phyloP scores from a whole-genome alignment of 495 filamentous ascomycete species.

The Sporormia fimetaria region DNA sequence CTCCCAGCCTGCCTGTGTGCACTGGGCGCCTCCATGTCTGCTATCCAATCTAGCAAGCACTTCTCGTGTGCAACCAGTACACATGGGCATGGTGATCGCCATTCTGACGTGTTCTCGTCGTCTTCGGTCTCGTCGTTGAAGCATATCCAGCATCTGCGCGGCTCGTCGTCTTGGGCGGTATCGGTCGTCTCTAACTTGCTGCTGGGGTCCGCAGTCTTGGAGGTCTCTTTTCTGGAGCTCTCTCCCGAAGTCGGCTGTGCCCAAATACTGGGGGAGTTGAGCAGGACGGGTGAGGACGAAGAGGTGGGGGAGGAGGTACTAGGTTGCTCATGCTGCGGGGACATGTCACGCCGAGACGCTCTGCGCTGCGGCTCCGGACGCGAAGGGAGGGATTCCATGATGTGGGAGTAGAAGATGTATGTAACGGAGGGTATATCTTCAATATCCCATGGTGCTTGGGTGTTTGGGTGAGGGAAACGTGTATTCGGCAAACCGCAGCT shows the following conservation, averaged over 20 bases:
- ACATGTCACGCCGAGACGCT: constrained; percentile 6
- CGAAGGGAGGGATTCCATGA: constrained; percentile 27
- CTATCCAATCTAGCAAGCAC: constrained; percentile 84
- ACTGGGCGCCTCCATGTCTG: constrained; percentile 59
- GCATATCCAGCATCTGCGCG: constrained; percentile 87
- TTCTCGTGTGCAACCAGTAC: constrained; percentile 80
- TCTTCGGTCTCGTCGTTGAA: constrained; percentile 76
- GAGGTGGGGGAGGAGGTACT: constrained; percentile 24
- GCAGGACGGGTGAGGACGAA: constrained; percentile 30
- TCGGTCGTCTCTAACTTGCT: neutral
- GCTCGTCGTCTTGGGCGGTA: constrained; percentile 19
- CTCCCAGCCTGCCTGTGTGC: constrained; percentile 39
- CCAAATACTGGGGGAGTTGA: constrained; percentile 23
- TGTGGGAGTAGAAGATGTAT: neutral
- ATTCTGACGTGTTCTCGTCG: constrained; percentile 50
- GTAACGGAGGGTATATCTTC: neutral
- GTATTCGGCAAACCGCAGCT: no score
- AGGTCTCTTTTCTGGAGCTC: no score
- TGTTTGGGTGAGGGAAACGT: neutral
- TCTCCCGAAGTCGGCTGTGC: no score
- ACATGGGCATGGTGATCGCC: constrained; percentile 82
- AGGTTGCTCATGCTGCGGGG: constrained; percentile 9
- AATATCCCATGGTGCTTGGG: neutral
- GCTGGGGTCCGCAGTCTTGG: no score
- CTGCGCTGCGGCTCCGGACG: constrained; percentile 18